Evolutionary conservation across 2,329 filamentous ascomycete species (phyloP), one percentile per base, ranked within the genome.

Genomic region (Orbilia quercus): DNA sequence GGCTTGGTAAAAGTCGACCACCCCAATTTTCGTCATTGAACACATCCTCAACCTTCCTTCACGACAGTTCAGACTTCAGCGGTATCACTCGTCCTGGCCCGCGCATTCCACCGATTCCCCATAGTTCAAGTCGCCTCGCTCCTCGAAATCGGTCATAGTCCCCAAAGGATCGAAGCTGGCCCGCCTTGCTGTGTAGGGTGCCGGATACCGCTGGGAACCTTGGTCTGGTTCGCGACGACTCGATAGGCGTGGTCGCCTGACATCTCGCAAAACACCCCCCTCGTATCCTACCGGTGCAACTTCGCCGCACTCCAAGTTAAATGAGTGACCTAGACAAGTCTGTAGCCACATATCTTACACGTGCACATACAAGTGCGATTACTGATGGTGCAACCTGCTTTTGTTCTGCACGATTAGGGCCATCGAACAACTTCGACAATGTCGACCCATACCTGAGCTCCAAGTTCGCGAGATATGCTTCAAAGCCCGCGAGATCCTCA

Each of bases 261-360:
- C 60, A 40, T 47, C 42, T 51, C 45, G 14, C 45, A 51, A 53
- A 55, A 51, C 67, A 25, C 75, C 58, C 69, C 64, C 31, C 28
- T 9, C 28, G 9, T 50, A 77, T 59, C 60, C 51, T 45, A 55
- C 36, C 45, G 64, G 55, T 57, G 53, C 65, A 77, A 73, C 72
- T 57, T 59, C 74, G 62, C 72, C 75, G 66, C 58, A 18, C 50
- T 2, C 16, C 18, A 76, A 80, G 83, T 78, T 65, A 74, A 63
- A 97, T 96, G 90, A 96, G 93, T 82, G 92, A 98, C 82, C 87
- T 98, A 79, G 95, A 98, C 84, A 91, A 88, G 93, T 96, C 85
- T 77, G 84, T 78, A 66, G 12, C 67, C 70, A 25, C 34, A 63
- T 67, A 47, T 9, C 51, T 28, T 18, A 44, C 38, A 28, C 22